phyloP scores from a whole-genome alignment of 495 filamentous ascomycete species.

The Penicillium goetzii region DNA sequence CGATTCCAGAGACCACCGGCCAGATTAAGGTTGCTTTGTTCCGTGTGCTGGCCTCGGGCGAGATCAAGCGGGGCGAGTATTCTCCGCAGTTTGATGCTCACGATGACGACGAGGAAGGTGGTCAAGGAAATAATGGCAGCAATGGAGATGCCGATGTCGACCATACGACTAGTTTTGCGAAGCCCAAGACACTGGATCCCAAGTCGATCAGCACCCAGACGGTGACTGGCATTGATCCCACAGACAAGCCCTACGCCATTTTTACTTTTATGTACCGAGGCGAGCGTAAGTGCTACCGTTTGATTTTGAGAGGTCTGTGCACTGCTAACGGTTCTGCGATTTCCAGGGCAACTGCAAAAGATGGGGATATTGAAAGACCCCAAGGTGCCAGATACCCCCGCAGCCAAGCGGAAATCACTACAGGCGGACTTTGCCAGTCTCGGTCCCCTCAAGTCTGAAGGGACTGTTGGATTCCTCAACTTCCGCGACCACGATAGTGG shows the following conservation, averaged over 20 bases:
- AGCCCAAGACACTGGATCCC: slow-evolving; percentile 94
- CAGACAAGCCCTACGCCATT: slow-evolving; percentile 91
- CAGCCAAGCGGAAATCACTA: slow-evolving; percentile 72
- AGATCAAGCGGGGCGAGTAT: slow-evolving; percentile 96
- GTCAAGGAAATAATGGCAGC: slow-evolving; percentile 44
- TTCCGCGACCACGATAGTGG: slow-evolving; percentile 75
- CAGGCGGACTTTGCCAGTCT: slow-evolving; percentile 83
- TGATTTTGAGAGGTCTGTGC: slow-evolving; percentile 14
- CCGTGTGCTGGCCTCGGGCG: slow-evolving; percentile 90
- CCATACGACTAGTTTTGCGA: slow-evolving; percentile 98
- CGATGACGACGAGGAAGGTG: slow-evolving; percentile 80
- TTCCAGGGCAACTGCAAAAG: slow-evolving; percentile 83
- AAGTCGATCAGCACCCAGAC: slow-evolving; percentile 98
- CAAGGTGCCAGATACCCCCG: slow-evolving; percentile 60
- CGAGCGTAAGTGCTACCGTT: slow-evolving; percentile 68
- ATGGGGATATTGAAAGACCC: slow-evolving; percentile 79
- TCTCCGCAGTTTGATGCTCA: slow-evolving; percentile 97
- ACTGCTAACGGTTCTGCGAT: slow-evolving; percentile 30
- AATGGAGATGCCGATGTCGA: slow-evolving; percentile 73
- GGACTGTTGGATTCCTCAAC: slow-evolving; percentile 84
- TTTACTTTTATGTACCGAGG: slow-evolving; percentile 99
- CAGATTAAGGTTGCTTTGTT: slow-evolving; percentile 99
- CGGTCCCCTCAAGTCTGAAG: slow-evolving; percentile 78
- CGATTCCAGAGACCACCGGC: slow-evolving; percentile 88
- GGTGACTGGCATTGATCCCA: slow-evolving; percentile 95